Percentiles rank a stretch among this genome's conserved stretches.
phyloP scores from a whole-genome alignment of 208 protist genomes.

The Trypanosoma rangeli region DNA sequence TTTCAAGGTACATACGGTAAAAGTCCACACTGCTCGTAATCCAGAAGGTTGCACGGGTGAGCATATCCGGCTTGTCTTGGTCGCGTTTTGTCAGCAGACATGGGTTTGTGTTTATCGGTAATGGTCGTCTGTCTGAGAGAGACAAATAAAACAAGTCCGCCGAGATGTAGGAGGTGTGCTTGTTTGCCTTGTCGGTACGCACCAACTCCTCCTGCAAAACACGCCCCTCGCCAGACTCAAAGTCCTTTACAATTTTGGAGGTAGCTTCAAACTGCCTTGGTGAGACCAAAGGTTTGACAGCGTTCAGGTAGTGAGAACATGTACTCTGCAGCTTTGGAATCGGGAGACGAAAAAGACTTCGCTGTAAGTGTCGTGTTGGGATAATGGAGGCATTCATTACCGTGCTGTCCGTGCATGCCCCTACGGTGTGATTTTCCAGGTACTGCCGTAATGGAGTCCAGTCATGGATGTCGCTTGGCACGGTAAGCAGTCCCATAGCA shows the following conservation, averaged over 20 bases:
- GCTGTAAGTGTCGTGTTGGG: conserved; percentile 82
- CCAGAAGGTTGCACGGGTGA: conserved; percentile 75
- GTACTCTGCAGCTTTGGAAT: conserved; percentile 65
- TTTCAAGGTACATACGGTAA: conserved; percentile 71
- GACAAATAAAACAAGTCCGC: conserved; percentile 72
- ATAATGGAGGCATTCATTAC: conserved; percentile 35
- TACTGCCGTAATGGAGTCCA: conserved; percentile 12
- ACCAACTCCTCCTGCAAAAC: conserved; percentile 69
- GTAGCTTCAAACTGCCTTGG: conserved; percentile 43
- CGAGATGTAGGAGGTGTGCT: conserved; percentile 86
- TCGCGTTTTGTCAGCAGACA: conserved; percentile 58
- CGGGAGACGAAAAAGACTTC: conserved; percentile 74
- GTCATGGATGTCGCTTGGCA: conserved; percentile 17
- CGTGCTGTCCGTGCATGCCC: conserved; percentile 13
- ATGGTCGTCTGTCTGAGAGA: conserved; percentile 50
- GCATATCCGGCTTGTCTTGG: conserved; percentile 56
- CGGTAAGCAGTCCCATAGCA: not conserved
- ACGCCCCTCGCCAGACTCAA: conserved; percentile 50
- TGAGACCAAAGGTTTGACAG: conserved; percentile 55
- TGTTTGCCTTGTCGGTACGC: conserved; percentile 75
- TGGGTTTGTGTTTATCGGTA: conserved; percentile 68
- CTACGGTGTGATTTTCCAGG: conserved; percentile 4
- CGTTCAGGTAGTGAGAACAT: conserved; percentile 46
- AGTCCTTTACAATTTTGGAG: conserved; percentile 40
- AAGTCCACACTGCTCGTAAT: conserved; percentile 65